Evolutionary conservation across 2,329 filamentous ascomycete species (phyloP).

Genomic region (Shiraia bambusicola): DNA sequence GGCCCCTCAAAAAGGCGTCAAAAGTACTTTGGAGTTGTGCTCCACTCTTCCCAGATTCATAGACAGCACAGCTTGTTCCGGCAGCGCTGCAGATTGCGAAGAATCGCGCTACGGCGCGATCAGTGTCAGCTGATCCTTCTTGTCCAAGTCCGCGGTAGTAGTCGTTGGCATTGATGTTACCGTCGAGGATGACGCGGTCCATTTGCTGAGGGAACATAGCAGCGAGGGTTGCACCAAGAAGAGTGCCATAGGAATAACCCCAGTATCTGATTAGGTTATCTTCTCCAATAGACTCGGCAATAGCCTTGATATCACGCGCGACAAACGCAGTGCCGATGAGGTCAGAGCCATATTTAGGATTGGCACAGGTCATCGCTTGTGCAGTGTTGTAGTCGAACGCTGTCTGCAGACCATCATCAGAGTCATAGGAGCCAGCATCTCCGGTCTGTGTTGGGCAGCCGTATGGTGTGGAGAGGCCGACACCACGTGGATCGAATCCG

Average conservation of each 20-base stretch:
- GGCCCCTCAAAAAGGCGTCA: background rate
- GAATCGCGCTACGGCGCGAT: conserved; percentile 46
- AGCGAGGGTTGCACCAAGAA: conserved; percentile 30
- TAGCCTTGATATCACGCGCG: conserved; percentile 49
- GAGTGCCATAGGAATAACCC: conserved; percentile 47
- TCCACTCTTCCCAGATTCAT: conserved; percentile 1
- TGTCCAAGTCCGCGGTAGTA: conserved; percentile 10
- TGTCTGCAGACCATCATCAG: background rate
- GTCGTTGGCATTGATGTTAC: conserved; percentile 39
- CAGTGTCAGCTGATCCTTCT: conserved; percentile 1
- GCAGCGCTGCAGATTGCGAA: conserved; percentile 56
- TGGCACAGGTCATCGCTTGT: conserved; percentile 1
- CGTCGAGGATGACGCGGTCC: conserved; percentile 40
- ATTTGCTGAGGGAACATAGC: conserved; percentile 28
- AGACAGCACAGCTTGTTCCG: conserved; percentile 30
- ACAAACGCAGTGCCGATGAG: conserved; percentile 48
- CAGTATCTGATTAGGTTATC: conserved; percentile 47
- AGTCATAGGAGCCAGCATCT: background rate
- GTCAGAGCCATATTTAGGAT: background rate
- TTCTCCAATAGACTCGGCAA: conserved; percentile 49
- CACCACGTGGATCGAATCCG: conserved; percentile 6
- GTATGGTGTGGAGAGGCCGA: conserved; percentile 1
- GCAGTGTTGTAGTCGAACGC: background rate
- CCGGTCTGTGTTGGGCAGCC: background rate
- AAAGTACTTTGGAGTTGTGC: conserved; percentile 1